A percentile compares a stretch with the other conserved stretches of the same genome.
Conservation (phyloP, 768 basidiomycete genomes). For the Kwoniella bestiolae region DNA sequence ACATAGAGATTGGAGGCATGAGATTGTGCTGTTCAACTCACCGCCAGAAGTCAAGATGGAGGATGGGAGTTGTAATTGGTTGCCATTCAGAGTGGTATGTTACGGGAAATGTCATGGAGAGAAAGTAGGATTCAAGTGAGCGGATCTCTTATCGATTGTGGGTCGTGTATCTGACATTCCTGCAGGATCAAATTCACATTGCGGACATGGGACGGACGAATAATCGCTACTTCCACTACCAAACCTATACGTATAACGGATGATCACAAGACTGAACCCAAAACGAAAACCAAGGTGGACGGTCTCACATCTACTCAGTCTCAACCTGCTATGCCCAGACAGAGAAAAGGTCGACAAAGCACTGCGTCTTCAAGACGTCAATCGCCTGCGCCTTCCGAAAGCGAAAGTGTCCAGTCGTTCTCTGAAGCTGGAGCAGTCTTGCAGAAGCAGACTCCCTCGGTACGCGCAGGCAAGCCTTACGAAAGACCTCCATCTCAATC, state of each 20-base stretch:
- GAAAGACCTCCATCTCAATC: conserved; percentile 44
- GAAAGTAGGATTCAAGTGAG: conserved; percentile 79
- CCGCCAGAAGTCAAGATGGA: conserved; percentile 86
- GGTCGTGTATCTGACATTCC: too few species aligned
- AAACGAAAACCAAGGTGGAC: conserved; percentile 32
- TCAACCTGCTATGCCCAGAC: conserved; percentile 30
- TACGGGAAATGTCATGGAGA: conserved; percentile 99
- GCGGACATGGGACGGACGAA: conserved; percentile 74
- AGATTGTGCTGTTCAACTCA: conserved; percentile 94
- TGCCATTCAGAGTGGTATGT: conserved; percentile 96
- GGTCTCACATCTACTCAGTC: conserved; percentile 17
- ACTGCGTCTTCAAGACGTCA: conserved; percentile 40
- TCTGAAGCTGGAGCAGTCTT: conserved; percentile 46
- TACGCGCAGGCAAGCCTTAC: conserved; percentile 45
- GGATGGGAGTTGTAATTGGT: conserved; percentile 73
- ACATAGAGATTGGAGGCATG: conserved; percentile 55
- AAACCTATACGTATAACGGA: conserved; percentile 98
- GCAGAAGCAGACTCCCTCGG: conserved; percentile 41
- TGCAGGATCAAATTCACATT: conserved; percentile 79
- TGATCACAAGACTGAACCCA: conserved; percentile 82
- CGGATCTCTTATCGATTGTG: too few species aligned
- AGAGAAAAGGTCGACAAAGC: conserved; percentile 41
- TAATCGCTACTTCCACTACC: conserved; percentile 79
- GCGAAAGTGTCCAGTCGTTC: conserved; percentile 47
- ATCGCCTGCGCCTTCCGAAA: conserved; percentile 48